Evolutionary conservation across 2,329 filamentous ascomycete genomes (phyloP).

Genomic region (Claviceps arundinis): DNA sequence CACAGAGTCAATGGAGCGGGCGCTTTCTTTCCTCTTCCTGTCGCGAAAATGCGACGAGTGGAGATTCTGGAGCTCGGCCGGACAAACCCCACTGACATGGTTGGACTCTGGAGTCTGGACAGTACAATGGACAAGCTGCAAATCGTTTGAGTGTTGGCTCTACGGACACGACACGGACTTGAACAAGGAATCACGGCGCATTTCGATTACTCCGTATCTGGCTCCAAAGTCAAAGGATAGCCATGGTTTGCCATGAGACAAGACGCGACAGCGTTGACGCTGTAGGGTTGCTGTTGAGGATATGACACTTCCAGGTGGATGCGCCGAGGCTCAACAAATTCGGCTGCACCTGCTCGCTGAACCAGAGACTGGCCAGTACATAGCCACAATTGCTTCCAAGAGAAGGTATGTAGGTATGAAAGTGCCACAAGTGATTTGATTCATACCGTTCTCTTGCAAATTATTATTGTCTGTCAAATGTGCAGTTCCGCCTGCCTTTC

Average conservation of each 20-base stretch:
- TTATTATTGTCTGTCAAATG: no score
- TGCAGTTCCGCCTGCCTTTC: no score
- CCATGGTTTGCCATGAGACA: not conserved
- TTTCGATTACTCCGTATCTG: not conserved
- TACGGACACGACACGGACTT: not conserved
- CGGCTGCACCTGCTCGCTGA: not conserved
- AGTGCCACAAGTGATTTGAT: no score
- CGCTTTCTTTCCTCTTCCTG: not conserved
- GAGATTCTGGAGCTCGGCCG: not conserved
- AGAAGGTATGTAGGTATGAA: no score
- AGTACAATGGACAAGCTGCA: not conserved
- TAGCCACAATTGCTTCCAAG: no score
- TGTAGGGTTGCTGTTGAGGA: not conserved
- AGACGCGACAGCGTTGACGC: not conserved
- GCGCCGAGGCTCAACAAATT: constrained; percentile 4
- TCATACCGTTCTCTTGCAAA: no score
- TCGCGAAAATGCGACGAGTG: not conserved
- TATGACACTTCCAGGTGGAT: not conserved
- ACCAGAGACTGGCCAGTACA: no score
- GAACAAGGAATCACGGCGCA: not conserved
- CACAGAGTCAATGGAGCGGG: not conserved
- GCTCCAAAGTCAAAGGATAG: not conserved
- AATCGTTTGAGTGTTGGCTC: no score
- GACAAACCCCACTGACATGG: not conserved
- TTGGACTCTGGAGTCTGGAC: not conserved